Evolutionary conservation across 805 yeast genomes (phyloP), one percentile per base, ranked within the genome.

Genomic region (Torulaspora quercuum): DNA sequence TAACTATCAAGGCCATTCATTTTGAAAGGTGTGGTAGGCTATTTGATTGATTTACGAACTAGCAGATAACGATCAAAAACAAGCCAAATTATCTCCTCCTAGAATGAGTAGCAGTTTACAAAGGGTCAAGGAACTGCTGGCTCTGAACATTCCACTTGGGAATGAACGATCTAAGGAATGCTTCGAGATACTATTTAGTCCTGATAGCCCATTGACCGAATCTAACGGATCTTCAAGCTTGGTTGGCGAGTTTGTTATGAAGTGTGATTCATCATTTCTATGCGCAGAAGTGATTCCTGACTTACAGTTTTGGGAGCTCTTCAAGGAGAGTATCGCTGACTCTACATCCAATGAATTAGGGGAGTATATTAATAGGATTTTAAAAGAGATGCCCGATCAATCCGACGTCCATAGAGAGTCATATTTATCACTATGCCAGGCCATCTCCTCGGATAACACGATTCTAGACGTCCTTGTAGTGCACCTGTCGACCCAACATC

Each of bases 181-280:
- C 24, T 36, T 34, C n/a, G 29, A 35, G 11, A 25, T 10, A 11
- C 24, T 42, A 12, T 39, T 42, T 9, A 22, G 13, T 10, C 22
- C 29, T 10, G 17, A 30, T 11, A 23, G 12, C n/a, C 23, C 29
- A 8, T 12, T 33, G 2, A 18, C 32, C 10, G 36, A 31, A 7
- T 29, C 28, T 3, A 26, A 23, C n/a, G 30, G 16, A 7, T 32
- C 18, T 16, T 17, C 28, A 15, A 29, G 18, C 21, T 33, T 41
- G 9, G 30, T 49, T 16, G 37, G 34, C 5, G 33, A 35, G 5
- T 51, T 48, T 19, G 28, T 48, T 4, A 13, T 36, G 13, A 30
- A 26, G 20, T 51, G 50, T 31, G 46, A 48, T 18, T 33, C 31
- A 7, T 35, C 39, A 8, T 29, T 42, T 8, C 35, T 47, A 8